Percentiles rank a stretch among this genome's conserved stretches.
These are phyloP conservation scores for Colletotrichum sp. DNA, from an alignment of 2,329 filamentous ascomycete species.

Conservation along the genomic window DNA sequence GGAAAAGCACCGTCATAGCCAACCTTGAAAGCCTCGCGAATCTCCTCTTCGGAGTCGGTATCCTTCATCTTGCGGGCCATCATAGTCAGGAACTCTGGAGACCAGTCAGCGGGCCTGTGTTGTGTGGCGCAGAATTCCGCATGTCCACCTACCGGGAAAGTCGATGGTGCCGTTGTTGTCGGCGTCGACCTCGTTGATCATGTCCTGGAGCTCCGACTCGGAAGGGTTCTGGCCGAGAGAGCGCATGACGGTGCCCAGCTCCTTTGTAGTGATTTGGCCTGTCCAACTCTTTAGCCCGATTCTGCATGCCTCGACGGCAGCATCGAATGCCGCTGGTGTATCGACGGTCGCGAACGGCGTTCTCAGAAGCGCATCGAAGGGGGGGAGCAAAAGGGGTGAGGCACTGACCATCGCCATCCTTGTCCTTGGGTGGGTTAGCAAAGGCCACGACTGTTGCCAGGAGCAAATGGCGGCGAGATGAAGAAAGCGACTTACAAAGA, in stretches of 20 bases:
- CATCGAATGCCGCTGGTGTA: not conserved
- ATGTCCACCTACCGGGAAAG: slow-evolving; percentile 73
- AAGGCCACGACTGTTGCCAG: slow-evolving; percentile 16
- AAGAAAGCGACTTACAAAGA: slow-evolving; percentile 78
- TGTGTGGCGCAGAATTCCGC: not conserved
- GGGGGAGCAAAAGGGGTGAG: not conserved
- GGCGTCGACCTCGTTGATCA: slow-evolving; percentile 93
- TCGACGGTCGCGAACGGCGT: not conserved
- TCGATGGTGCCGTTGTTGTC: slow-evolving; percentile 94
- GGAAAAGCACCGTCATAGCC: not conserved
- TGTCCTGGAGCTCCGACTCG: slow-evolving; percentile 88
- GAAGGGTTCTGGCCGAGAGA: slow-evolving; percentile 89
- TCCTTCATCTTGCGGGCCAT: slow-evolving; percentile 97
- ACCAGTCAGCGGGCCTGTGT: slow-evolving; percentile 28
- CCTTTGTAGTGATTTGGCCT: slow-evolving; percentile 94
- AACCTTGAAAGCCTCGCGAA: slow-evolving; percentile 88
- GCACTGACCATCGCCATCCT: slow-evolving; percentile 87
- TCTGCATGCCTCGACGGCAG: not conserved
- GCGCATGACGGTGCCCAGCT: slow-evolving; percentile 89
- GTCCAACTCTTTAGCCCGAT: slow-evolving; percentile 29
- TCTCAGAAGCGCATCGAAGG: not conserved
- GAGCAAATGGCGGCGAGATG: not conserved
- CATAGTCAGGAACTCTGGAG: slow-evolving; percentile 89
- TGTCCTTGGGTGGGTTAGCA: slow-evolving; percentile 66
- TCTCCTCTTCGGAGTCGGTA: slow-evolving; percentile 90